These are phyloP conservation scores for Pleurotus platypus DNA, from an alignment of 768 basidiomycete species.

Conservation along the genomic window DNA sequence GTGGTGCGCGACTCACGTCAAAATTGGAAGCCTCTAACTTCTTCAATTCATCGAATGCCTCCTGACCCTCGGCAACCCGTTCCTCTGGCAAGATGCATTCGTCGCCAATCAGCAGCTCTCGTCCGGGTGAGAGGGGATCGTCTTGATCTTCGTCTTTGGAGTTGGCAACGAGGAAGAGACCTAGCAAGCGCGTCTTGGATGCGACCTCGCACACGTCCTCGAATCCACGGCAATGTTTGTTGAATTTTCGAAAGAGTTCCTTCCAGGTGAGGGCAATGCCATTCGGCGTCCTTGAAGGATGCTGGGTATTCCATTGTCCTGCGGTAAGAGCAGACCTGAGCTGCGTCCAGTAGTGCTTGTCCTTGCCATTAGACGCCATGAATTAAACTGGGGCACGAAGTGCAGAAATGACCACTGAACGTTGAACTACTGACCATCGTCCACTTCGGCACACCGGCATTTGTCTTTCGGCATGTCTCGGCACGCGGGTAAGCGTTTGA, in stretches of 20 bases:
- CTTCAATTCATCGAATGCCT: constrained; percentile 53
- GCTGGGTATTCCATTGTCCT: constrained; percentile 64
- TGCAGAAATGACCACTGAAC: too few species aligned
- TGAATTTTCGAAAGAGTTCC: constrained; percentile 80
- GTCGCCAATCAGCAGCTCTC: constrained; percentile 38
- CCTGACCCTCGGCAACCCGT: constrained; percentile 51
- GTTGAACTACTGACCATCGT: too few species aligned
- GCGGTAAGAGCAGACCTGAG: constrained; percentile 67
- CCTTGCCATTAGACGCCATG: constrained; percentile 38
- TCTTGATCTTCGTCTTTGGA: constrained; percentile 56
- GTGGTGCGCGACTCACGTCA: constrained; percentile 45
- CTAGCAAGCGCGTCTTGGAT: constrained; percentile 61
- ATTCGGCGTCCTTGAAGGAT: constrained; percentile 59
- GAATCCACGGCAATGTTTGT: constrained; percentile 73
- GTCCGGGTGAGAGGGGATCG: constrained; percentile 26
- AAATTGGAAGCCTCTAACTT: constrained; percentile 44
- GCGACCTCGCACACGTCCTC: constrained; percentile 62
- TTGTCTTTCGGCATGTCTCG: too few species aligned
- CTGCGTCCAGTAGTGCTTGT: constrained; percentile 76
- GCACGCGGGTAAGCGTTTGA: too few species aligned
- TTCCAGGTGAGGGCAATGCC: constrained; percentile 62
- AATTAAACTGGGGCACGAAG: too few species aligned
- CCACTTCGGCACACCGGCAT: too few species aligned
- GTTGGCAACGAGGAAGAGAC: constrained; percentile 48
- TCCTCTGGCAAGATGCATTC: constrained; percentile 60